A percentile compares a stretch with the other conserved stretches of the same genome.
phyloP scores from a whole-genome alignment of 768 basidiomycete genomes.

The Sutorius australiensis region DNA sequence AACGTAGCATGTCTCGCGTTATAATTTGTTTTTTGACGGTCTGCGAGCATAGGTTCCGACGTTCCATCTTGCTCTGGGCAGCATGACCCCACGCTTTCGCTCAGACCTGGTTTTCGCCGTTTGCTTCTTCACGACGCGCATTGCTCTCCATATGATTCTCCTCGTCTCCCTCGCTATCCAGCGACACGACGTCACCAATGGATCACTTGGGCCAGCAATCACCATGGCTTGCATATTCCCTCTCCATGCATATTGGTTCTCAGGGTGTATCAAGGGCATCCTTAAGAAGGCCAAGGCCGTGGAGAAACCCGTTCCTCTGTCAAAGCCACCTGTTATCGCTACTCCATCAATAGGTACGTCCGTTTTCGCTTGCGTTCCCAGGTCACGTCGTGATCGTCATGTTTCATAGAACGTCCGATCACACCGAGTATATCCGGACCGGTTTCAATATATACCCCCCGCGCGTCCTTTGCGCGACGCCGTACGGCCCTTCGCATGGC shows the following conservation, averaged over 20 bases:
- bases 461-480: conserved; percentile 26
- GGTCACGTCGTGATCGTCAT: not conserved
- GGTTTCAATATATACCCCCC: conserved; percentile 9
- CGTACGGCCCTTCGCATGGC: conserved; percentile 27
- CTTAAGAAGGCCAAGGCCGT: conserved; percentile 27
- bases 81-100: conserved; percentile 41
- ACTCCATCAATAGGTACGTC: conserved; percentile 9
- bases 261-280: conserved; percentile 47
- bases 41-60: conserved; percentile 44
- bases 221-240: conserved; percentile 42
- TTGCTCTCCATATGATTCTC: conserved; percentile 42
- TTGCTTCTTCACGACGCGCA: conserved; percentile 50
- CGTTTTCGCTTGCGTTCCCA: not conserved
- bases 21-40: not conserved
- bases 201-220: conserved; percentile 38
- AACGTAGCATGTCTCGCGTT: not conserved
- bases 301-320: not conserved
- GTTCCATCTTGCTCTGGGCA: conserved; percentile 46
- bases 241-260: conserved; percentile 54
- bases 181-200: conserved; percentile 27
- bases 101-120: conserved; percentile 48
- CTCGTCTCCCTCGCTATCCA: conserved; percentile 31
- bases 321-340: conserved; percentile 2
- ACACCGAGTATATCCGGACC: conserved; percentile 6
- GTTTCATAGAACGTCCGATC: conserved; percentile 16